phyloP scores from a whole-genome alignment of 306 rosid species.

The Canavalia gladiata region DNA sequence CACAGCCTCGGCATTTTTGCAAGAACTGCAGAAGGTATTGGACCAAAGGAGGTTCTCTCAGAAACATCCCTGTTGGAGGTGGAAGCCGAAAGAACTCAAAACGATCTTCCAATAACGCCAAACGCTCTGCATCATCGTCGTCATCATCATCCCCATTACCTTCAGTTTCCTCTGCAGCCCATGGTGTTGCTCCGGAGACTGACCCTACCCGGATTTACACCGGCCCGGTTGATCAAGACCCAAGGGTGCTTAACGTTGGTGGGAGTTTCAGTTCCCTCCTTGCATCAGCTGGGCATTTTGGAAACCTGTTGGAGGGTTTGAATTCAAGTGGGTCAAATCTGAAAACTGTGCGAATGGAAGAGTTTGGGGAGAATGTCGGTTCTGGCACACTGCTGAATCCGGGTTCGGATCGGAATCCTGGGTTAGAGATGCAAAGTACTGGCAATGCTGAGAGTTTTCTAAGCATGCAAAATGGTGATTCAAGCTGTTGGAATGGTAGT shows the following conservation, averaged over 20 bases:
- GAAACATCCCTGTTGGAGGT: constrained; percentile 94
- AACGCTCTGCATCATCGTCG: constrained; percentile 57
- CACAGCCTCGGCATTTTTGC: constrained; percentile 98
- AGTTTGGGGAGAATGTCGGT: constrained; percentile 55
- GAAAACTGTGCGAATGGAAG: constrained; percentile 65
- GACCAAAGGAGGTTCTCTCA: constrained; percentile 93
- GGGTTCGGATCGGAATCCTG: constrained; percentile 58
- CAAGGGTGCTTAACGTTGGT: constrained; percentile 48
- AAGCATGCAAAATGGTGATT: constrained; percentile 70
- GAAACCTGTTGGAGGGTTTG: constrained; percentile 65
- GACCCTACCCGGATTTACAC: constrained; percentile 44
- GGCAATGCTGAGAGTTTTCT: constrained; percentile 60
- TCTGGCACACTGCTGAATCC: constrained; percentile 51
- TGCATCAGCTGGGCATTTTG: constrained; percentile 66
- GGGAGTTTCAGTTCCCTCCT: constrained; percentile 84
- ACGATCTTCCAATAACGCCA: constrained; percentile 54
- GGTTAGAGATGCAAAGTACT: constrained; percentile 57
- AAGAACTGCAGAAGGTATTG: constrained; percentile 91
- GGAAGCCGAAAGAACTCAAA: constrained; percentile 83
- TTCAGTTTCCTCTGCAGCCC: constrained; percentile 52
- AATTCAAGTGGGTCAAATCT: constrained; percentile 67
- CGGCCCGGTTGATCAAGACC: constrained; percentile 49
- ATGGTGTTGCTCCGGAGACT: constrained; percentile 43
- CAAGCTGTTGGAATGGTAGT: constrained; percentile 75
- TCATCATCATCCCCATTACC: constrained; percentile 32